Evolutionary conservation across 1,284 basidiomycete species (phyloP).

Genomic region (Leccinum pachyderme): DNA sequence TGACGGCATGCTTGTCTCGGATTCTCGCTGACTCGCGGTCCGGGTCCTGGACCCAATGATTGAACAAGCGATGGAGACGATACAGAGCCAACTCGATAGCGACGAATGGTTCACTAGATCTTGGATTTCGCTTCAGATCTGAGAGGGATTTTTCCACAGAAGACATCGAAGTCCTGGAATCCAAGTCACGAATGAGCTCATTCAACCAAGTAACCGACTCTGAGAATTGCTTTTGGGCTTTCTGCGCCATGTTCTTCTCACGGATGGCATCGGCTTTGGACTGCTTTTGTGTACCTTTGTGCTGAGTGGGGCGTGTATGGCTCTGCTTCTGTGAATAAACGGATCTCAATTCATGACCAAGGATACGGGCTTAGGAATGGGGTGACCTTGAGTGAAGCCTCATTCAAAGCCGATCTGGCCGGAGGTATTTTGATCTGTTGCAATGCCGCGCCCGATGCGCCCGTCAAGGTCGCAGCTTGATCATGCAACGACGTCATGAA

Average conservation of each 20-base stretch:
- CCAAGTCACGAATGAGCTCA: conserved; percentile 28
- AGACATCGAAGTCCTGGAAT: conserved; percentile 28
- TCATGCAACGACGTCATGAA: conserved; percentile 56
- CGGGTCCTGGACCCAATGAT: conserved; percentile 49
- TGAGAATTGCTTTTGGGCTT: conserved; percentile 20
- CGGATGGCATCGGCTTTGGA: conserved; percentile 30
- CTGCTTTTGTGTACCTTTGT: conserved; percentile 20
- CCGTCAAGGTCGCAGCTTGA: conserved; percentile 62
- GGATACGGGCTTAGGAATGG: not conserved
- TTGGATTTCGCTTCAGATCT: conserved; percentile 41
- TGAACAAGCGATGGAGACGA: conserved; percentile 50
- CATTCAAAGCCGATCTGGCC: conserved; percentile 22
- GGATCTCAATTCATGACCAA: not conserved
- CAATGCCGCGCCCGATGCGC: conserved; percentile 53
- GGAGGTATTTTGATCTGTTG: conserved; percentile 52
- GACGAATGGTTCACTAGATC: conserved; percentile 42
- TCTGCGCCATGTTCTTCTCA: conserved; percentile 27
- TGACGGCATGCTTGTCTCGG: conserved; percentile 45
- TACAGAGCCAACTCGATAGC: conserved; percentile 51
- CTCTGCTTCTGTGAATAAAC: conserved; percentile 15
- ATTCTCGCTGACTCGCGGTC: conserved; percentile 35
- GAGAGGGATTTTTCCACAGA: conserved; percentile 24
- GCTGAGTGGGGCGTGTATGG: conserved; percentile 6
- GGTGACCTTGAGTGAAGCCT: conserved; percentile 16
- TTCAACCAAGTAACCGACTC: conserved; percentile 25